phyloP scores from a whole-genome alignment of 2,329 filamentous ascomycete species.

The Aspergillus sp. region DNA sequence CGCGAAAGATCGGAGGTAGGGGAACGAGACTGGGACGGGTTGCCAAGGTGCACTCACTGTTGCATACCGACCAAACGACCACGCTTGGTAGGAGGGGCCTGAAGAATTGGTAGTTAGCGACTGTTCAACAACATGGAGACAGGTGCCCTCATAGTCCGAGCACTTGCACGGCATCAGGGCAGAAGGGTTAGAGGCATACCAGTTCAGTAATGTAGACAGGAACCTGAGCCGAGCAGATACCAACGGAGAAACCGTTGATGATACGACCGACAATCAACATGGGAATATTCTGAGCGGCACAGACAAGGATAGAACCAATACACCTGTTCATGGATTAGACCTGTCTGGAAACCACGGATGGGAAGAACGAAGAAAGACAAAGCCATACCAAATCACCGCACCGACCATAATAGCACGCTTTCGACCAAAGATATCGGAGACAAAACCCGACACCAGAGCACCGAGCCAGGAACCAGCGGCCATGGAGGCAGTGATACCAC shows the following conservation, averaged over 20 bases:
- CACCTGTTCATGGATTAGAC: conserved; percentile 35
- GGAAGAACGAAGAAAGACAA: too few relatives aligned
- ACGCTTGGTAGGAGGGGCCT: conserved; percentile 57
- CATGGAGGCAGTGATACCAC: conserved; percentile 72
- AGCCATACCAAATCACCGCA: conserved; percentile 48
- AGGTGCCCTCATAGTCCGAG: conserved; percentile 20
- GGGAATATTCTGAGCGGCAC: conserved; percentile 62
- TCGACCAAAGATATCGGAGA: conserved; percentile 58
- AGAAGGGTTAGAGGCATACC: conserved; percentile 25
- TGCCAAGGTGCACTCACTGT: conserved; percentile 41
- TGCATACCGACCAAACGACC: conserved; percentile 68
- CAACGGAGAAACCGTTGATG: conserved; percentile 71
- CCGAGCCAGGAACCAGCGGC: conserved; percentile 69
- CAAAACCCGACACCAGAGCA: conserved; percentile 53
- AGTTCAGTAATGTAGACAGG: conserved; percentile 70
- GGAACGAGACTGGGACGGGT: too few relatives aligned
- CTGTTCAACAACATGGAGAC: conserved; percentile 63
- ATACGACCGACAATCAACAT: conserved; percentile 72
- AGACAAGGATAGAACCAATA: conserved; percentile 60
- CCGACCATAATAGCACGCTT: conserved; percentile 55
- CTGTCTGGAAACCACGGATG: not conserved
- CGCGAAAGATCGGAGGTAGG: too few relatives aligned
- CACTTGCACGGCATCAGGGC: too few relatives aligned
- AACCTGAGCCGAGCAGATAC: conserved; percentile 70
- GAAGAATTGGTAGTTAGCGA: conserved; percentile 17